Base-by-base conservation (phyloP, 768 basidiomycete species). In the Boletus eberwhitei region DNA sequence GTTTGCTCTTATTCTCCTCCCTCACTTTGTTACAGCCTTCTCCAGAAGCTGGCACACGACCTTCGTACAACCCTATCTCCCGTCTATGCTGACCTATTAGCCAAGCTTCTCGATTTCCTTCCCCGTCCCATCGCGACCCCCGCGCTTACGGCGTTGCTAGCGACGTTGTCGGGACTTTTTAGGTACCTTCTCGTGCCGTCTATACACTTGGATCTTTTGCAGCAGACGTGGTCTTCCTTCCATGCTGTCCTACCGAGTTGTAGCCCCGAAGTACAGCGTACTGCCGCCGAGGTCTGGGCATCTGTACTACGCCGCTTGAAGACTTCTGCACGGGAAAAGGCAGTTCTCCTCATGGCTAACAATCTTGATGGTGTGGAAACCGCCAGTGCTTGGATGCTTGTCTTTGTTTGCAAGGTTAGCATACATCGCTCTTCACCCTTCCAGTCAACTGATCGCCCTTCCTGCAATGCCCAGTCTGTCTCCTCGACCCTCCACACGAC, bases 271-370 rank as follows among this genome's bases (percentile, higher is more conserved):
- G 79, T 91, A 3, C 88, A 88, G 64, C 74, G 88, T 24, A 84
- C 88, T 1, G 79, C 89, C 11, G 87, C 91, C 0, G 93, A 97
- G 64, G 90, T 92, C 4, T 97, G 92, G 95, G 90, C 86, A 0
- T 83, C 82, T 1, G 79, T 87, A 0, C 63, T 96, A 40, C 77
- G 94, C 46, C 79, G 89, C 60, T 71, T 94, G 49, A 90, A 90
- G 68, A 71, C 74, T 2, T 75, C 79, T 13, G 75, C 77, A 8
- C 74, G 88, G 31, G 81, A 80, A 50, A 75, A 76, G 44, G 81
- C 85, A 0, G 77, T 91, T 5, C 60, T 64, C 4, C 54, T 89
- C 14, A 74, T 95, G 64, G 78, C 78, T 2, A 70, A 73, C 31
- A 74, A 79, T 52, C 67, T 81, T 9, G 75, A 73, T 14, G 77